phyloP scores from a whole-genome alignment of 129 eudicot genomes.

The Helianthus tuberosus region DNA sequence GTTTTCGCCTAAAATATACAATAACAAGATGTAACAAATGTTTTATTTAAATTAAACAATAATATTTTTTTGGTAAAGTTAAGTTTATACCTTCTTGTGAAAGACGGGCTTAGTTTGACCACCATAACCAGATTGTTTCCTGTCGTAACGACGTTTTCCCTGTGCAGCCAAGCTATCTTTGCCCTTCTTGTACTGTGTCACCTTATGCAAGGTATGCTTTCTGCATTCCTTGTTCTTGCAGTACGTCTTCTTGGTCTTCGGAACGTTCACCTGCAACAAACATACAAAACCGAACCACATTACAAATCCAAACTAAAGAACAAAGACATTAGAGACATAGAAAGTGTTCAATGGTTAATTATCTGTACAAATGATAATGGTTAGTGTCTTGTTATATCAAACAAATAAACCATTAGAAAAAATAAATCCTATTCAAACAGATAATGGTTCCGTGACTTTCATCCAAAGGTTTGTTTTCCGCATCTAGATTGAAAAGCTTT shows the following conservation, averaged over 20 bases:
- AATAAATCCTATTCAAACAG: too few species aligned
- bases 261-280: slow-evolving; percentile 39
- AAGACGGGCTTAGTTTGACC: slow-evolving; percentile 52
- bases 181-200: slow-evolving; percentile 47
- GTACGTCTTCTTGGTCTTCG: slow-evolving; percentile 43
- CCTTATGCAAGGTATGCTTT: slow-evolving; percentile 43
- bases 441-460: too few species aligned
- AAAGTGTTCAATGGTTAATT: too few species aligned
- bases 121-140: slow-evolving; percentile 54
- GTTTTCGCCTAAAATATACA: slow-evolving; percentile 38
- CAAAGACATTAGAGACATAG: too few species aligned
- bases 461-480: too few species aligned
- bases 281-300: background rate
- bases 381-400: too few species aligned
- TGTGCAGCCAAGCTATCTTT: slow-evolving; percentile 51
- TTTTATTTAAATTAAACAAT: background rate
- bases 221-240: slow-evolving; percentile 42
- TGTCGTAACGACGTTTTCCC: slow-evolving; percentile 51
- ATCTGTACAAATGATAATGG: too few species aligned
- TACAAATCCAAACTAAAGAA: background rate
- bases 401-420: too few species aligned
- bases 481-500: too few species aligned
- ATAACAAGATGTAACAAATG: background rate
- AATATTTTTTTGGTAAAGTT: background rate
- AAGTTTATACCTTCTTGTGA: slow-evolving; percentile 39